Percentiles rank a stretch among this genome's conserved stretches.
phyloP scores from a whole-genome alignment of 352 stramenopile genomes.

The Globisporangium cystogenes region DNA sequence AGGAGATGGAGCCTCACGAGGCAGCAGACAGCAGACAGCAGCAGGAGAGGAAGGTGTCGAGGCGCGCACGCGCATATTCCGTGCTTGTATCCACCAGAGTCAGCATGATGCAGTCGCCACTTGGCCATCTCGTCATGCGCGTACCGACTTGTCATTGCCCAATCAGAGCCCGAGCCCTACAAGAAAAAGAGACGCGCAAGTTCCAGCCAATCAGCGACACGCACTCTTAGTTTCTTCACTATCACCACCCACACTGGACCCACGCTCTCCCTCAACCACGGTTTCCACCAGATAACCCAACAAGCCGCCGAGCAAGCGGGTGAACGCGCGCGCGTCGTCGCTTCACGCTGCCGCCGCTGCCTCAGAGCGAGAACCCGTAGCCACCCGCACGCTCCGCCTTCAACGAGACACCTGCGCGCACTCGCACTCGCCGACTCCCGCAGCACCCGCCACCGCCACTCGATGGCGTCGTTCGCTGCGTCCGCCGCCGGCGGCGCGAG shows the following conservation, averaged over 20 bases:
- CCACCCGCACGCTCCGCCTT: too few relatives aligned
- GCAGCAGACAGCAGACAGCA: too few relatives aligned
- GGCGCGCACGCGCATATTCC: too few relatives aligned
- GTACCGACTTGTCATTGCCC: neutral
- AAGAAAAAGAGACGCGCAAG: neutral
- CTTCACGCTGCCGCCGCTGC: too few relatives aligned
- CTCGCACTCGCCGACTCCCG: neutral
- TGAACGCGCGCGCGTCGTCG: too few relatives aligned
- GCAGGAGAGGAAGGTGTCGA: too few relatives aligned
- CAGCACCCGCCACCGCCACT: neutral
- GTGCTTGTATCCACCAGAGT: too few relatives aligned
- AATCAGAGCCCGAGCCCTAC: neutral
- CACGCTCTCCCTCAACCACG: neutral
- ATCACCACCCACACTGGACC: neutral
- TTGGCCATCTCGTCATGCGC: neutral
- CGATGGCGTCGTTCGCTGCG: constrained; percentile 23
- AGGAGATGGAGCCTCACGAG: neutral
- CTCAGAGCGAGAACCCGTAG: neutral
- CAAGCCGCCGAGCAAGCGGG: neutral
- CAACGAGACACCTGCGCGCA: too few relatives aligned
- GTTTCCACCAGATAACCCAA: neutral
- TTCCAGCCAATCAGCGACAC: neutral
- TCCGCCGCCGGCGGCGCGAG: constrained; percentile 5
- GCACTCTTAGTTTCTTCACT: neutral
- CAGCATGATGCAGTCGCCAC: too few relatives aligned